phyloP scores from a whole-genome alignment of 1,284 basidiomycete species.

The Ganoderma lingzhi region DNA sequence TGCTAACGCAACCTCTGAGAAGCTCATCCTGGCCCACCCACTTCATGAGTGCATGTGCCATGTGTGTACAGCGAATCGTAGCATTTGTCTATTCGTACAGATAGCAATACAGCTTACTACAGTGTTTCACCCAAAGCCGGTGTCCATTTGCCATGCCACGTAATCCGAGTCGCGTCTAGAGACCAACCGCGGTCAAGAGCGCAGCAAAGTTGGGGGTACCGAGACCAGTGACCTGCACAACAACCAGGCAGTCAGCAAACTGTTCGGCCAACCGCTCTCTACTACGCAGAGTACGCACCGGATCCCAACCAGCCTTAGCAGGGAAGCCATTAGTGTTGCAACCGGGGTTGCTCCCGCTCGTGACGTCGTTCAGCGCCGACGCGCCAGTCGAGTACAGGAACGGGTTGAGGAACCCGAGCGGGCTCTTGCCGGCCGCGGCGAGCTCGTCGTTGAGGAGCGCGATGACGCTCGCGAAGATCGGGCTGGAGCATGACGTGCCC shows the following conservation, averaged over 20 bases:
- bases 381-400: constrained; percentile 46
- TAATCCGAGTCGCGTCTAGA: background rate
- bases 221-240: constrained; percentile 34
- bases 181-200: constrained; percentile 21
- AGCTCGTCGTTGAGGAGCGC: constrained; percentile 63
- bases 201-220: constrained; percentile 40
- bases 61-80: background rate
- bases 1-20: too few species aligned
- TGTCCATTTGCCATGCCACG: background rate
- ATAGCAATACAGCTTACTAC: background rate
- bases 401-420: constrained; percentile 60
- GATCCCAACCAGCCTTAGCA: constrained; percentile 47
- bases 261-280: background rate
- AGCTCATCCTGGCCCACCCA: too few species aligned
- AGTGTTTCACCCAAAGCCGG: background rate
- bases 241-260: background rate
- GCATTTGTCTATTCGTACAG: background rate
- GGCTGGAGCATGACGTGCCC: constrained; percentile 58
- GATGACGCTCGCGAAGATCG: constrained; percentile 60
- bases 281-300: constrained; percentile 6
- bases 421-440: constrained; percentile 48
- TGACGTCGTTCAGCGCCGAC: constrained; percentile 54
- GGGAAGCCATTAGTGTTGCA: constrained; percentile 49
- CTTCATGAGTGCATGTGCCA: background rate
- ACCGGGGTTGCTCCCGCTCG: constrained; percentile 39